Evolutionary conservation across 164 flowering plant species (phyloP).

Genomic region (Vitis vinifera): ASM3070453v1 NC_081819.1:22895501-22896000

Average conservation of each 20-base stretch:
- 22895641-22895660: slow-evolving; percentile 1
- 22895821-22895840: not conserved
- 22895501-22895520: slow-evolving; percentile 8
- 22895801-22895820: not conserved
- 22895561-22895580: too few species aligned
- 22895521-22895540: slow-evolving; percentile 23
- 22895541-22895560: slow-evolving; percentile 18
- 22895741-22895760: slow-evolving; percentile 5
- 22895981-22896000: too few species aligned
- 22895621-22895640: slow-evolving; percentile 4
- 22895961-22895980: too few species aligned
- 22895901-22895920: not conserved
- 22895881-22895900: not conserved
- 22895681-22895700: slow-evolving; percentile 3
- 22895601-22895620: not conserved
- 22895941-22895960: not conserved
- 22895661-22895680: slow-evolving; percentile 6
- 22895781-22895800: slow-evolving; percentile 2
- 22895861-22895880: not conserved
- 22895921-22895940: not conserved
- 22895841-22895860: not conserved
- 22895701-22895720: slow-evolving; percentile 8
- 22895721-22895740: slow-evolving; percentile 5
- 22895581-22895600: slow-evolving; percentile 4
- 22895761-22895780: slow-evolving; percentile 4